phyloP scores from a whole-genome alignment of 257 asterid genomes.

The Jacaranda copaia region DNA sequence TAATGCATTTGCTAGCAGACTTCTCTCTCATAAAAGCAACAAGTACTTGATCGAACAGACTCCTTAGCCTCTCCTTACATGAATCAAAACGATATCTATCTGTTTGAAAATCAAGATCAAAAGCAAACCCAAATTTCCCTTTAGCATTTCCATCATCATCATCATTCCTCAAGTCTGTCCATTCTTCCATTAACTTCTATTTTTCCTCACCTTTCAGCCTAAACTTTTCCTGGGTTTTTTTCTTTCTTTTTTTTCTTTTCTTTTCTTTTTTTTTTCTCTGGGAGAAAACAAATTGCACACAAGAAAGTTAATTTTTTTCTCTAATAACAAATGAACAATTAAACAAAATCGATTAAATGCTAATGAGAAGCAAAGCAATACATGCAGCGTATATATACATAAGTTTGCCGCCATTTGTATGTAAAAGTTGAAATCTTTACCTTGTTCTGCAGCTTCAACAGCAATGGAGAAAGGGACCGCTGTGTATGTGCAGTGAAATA shows the following conservation, averaged over 20 bases:
- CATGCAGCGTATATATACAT: constrained; percentile 36
- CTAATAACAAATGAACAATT: not conserved
- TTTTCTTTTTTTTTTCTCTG: not conserved
- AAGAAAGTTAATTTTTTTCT: not conserved
- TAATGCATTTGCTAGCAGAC: constrained; percentile 39
- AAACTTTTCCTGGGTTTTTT: constrained; percentile 12
- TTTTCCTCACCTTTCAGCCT: constrained; percentile 11
- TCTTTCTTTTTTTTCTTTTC: not conserved
- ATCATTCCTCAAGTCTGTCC: constrained; percentile 48
- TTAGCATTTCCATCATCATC: constrained; percentile 41
- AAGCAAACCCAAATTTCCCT: constrained; percentile 35
- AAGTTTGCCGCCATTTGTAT: constrained; percentile 13
- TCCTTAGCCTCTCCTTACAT: constrained; percentile 57
- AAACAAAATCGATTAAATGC: constrained; percentile 11
- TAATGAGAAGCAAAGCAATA: constrained; percentile 15
- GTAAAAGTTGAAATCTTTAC: constrained; percentile 29
- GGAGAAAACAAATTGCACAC: constrained; percentile 13
- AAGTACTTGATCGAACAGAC: constrained; percentile 64
- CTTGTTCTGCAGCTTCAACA: constrained; percentile 38
- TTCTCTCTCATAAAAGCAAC: constrained; percentile 50
- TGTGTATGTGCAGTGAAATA: not conserved
- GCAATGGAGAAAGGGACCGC: constrained; percentile 27
- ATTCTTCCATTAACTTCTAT: constrained; percentile 58
- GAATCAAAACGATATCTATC: constrained; percentile 55
- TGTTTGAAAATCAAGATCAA: constrained; percentile 43